phyloP scores from a whole-genome alignment of 108 stramenopile genomes.

The Cyclotella atomus region DNA sequence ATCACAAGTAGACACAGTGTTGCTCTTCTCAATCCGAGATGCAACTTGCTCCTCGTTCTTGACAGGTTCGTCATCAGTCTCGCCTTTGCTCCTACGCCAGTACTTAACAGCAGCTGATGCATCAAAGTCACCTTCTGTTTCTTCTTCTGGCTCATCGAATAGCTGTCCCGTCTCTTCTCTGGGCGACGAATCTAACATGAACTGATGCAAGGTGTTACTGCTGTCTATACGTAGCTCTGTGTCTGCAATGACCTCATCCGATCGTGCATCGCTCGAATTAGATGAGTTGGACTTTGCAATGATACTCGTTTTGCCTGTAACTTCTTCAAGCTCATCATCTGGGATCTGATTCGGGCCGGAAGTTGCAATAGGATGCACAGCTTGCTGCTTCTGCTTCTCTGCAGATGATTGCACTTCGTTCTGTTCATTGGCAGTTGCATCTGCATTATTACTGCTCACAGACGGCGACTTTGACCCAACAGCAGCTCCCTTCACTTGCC shows the following conservation, averaged over 20 bases:
- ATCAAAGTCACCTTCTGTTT: neutral
- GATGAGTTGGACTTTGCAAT: neutral
- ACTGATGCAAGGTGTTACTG: constrained; percentile 3
- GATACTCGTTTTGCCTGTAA: neutral
- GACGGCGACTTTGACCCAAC: neutral
- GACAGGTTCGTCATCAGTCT: neutral
- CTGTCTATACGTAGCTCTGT: neutral
- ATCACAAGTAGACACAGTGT: neutral
- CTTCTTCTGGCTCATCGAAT: neutral
- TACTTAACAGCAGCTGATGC: constrained; percentile 15
- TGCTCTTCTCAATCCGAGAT: neutral
- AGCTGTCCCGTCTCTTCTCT: neutral
- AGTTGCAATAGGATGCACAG: neutral
- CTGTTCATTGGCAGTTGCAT: no score
- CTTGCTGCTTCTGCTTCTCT: neutral
- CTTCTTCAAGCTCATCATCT: neutral
- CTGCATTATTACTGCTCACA: no score
- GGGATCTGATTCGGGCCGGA: neutral
- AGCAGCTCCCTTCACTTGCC: neutral
- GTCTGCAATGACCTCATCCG: neutral
- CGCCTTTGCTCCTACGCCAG: constrained; percentile 5
- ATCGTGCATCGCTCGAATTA: neutral
- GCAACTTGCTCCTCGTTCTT: neutral
- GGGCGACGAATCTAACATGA: constrained; percentile 1
- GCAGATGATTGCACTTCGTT: no score